These are phyloP conservation scores for Barnettozyma botsteinii DNA, from an alignment of 805 yeast species.

Conservation along the genomic window DNA sequence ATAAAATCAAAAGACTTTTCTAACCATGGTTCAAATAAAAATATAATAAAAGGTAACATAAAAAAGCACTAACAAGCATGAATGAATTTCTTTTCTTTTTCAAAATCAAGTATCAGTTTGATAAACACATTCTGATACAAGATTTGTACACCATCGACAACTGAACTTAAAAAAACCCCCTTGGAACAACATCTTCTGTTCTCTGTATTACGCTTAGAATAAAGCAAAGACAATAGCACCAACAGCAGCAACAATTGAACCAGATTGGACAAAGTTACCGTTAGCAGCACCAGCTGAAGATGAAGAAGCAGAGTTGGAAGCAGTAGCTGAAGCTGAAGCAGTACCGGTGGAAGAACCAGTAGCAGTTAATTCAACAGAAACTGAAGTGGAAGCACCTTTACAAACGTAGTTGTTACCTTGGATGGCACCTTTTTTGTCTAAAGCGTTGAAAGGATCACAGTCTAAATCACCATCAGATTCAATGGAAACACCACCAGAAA, in stretches of 20 bases:
- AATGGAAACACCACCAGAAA: constrained; percentile 88
- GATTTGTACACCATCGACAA: no score
- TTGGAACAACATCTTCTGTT: no score
- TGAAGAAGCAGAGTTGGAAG: constrained; percentile 17
- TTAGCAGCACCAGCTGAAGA: constrained; percentile 32
- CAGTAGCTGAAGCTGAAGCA: constrained; percentile 16
- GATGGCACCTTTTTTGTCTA: constrained; percentile 74
- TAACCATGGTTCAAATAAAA: neutral
- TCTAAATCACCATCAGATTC: constrained; percentile 73
- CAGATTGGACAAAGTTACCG: constrained; percentile 38
- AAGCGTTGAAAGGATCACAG: constrained; percentile 68
- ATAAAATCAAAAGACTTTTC: no score
- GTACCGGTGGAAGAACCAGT: constrained; percentile 25
- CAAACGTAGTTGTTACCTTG: constrained; percentile 86
- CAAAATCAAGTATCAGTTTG: no score
- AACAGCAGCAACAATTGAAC: constrained; percentile 44
- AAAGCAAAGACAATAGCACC: constrained; percentile 37
- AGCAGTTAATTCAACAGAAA: constrained; percentile 35
- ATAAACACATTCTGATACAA: no score
- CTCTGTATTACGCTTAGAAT: constrained; percentile 31
- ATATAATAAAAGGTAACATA: neutral
- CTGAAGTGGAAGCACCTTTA: constrained; percentile 52
- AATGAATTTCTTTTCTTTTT: neutral
- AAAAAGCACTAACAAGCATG: neutral
- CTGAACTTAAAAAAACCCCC: neutral